Conservation (phyloP, 164 flowering plant genomes). For the Brasenia schreberi region DNA sequence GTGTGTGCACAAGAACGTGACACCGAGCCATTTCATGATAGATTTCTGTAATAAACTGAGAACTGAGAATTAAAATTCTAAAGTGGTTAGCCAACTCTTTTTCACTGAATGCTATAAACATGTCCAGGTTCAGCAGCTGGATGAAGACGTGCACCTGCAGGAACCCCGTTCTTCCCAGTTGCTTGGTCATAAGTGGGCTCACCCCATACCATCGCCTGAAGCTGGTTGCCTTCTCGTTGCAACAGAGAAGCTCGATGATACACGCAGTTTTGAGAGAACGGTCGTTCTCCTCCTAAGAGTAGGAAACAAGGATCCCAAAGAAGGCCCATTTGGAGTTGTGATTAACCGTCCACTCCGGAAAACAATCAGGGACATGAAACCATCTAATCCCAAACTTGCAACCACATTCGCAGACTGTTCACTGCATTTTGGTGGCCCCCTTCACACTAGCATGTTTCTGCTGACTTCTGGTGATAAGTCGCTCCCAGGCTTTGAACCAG, state of each 20-base stretch:
- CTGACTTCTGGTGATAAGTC: conserved; percentile 33
- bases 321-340: conserved; percentile 81
- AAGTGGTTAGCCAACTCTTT: too few relatives aligned
- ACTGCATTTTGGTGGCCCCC: conserved; percentile 85
- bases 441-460: conserved; percentile 79
- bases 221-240: conserved; percentile 88
- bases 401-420: conserved; percentile 76
- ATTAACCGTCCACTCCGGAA: conserved; percentile 82
- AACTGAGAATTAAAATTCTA: too few relatives aligned
- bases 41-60: too few relatives aligned
- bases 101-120: neutral
- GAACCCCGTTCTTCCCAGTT: conserved; percentile 22
- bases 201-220: conserved; percentile 79
- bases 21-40: too few relatives aligned
- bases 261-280: conserved; percentile 50
- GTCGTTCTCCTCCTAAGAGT: conserved; percentile 69
- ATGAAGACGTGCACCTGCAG: conserved; percentile 7
- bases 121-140: conserved; percentile 34
- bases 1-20: too few relatives aligned
- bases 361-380: conserved; percentile 74
- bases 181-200: conserved; percentile 87
- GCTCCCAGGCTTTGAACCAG: conserved; percentile 53
- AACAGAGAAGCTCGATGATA: conserved; percentile 86
- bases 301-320: conserved; percentile 55
- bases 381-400: conserved; percentile 50